A percentile compares a stretch with the other conserved stretches of the same genome.
phyloP scores from a whole-genome alignment of 306 rosid species.

The Urtica urens region DNA sequence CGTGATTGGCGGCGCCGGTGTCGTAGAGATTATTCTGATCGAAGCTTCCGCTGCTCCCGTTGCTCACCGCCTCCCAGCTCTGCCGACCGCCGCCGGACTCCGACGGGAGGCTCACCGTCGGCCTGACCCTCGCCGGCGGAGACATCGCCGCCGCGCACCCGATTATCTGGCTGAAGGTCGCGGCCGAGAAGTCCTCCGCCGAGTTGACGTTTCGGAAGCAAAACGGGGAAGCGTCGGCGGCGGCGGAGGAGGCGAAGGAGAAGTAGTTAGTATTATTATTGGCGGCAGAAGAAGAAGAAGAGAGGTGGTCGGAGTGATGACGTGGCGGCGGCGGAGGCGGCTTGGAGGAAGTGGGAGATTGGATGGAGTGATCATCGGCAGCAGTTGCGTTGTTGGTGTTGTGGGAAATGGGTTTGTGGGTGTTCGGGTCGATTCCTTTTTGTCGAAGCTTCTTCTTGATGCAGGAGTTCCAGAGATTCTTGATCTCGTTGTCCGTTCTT shows the following conservation, averaged over 20 bases:
- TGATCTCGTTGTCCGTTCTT: conserved; percentile 91
- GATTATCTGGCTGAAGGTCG: background rate
- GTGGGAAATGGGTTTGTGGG: conserved; percentile 60
- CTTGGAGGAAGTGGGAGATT: background rate
- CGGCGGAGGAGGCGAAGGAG: background rate
- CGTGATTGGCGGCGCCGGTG: conserved; percentile 12
- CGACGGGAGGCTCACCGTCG: conserved; percentile 40
- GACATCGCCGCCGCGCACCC: conserved; percentile 17
- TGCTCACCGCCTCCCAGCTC: conserved; percentile 31
- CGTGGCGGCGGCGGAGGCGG: too few relatives aligned
- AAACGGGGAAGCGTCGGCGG: background rate
- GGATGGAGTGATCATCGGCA: too few relatives aligned
- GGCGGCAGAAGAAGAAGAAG: too few relatives aligned
- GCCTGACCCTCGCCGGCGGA: conserved; percentile 25
- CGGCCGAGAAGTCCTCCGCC: conserved; percentile 11
- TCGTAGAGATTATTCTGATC: conserved; percentile 21
- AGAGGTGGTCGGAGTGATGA: too few relatives aligned
- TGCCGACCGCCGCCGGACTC: conserved; percentile 17
- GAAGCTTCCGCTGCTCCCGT: conserved; percentile 23
- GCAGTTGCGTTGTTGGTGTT: conserved; percentile 21
- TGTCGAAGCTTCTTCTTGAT: conserved; percentile 87
- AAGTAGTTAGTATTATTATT: too few relatives aligned
- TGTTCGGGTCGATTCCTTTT: conserved; percentile 86
- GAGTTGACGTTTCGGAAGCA: background rate
- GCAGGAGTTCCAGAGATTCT: conserved; percentile 83